These are phyloP conservation scores for Aspergillus hortae DNA, from an alignment of 2,329 filamentous ascomycete genomes.

Conservation along the genomic window DNA sequence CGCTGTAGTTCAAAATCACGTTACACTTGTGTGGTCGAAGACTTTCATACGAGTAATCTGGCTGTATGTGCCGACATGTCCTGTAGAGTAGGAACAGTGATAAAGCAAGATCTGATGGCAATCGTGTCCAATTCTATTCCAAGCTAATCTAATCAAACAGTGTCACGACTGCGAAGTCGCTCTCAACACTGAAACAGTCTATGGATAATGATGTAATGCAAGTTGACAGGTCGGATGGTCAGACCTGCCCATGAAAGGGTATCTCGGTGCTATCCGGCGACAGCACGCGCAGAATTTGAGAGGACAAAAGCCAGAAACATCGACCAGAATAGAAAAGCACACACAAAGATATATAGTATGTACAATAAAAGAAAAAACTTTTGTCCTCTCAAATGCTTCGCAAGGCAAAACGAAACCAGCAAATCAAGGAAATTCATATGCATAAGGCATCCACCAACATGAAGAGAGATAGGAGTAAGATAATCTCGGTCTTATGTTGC, in stretches of 20 bases:
- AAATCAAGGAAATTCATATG: constrained; percentile 12
- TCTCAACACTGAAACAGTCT: constrained; percentile 1
- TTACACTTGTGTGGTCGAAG: constrained; percentile 6
- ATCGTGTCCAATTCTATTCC: neutral
- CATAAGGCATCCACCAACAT: constrained; percentile 3
- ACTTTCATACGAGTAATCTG: neutral
- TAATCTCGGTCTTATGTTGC: constrained; percentile 50
- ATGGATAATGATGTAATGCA: neutral
- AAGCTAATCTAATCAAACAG: constrained; percentile 1
- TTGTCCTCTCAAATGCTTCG: constrained; percentile 11
- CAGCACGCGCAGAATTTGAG: constrained; percentile 8
- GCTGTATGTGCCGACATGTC: neutral
- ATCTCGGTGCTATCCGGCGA: constrained; percentile 8
- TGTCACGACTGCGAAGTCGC: constrained; percentile 2
- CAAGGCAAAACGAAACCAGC: constrained; percentile 11
- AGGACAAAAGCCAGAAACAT: neutral
- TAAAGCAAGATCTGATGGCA: no score
- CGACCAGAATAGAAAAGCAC: neutral
- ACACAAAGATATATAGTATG: constrained; percentile 6
- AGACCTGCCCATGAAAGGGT: constrained; percentile 1
- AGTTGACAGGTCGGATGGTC: neutral
- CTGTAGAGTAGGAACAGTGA: neutral
- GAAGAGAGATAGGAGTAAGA: neutral
- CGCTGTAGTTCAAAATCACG: constrained; percentile 21
- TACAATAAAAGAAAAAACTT: constrained; percentile 11